Evolutionary conservation across 148 eudicot species (phyloP), one percentile per base, ranked within the genome.

Genomic region (Dianthus caryophyllus): DNA sequence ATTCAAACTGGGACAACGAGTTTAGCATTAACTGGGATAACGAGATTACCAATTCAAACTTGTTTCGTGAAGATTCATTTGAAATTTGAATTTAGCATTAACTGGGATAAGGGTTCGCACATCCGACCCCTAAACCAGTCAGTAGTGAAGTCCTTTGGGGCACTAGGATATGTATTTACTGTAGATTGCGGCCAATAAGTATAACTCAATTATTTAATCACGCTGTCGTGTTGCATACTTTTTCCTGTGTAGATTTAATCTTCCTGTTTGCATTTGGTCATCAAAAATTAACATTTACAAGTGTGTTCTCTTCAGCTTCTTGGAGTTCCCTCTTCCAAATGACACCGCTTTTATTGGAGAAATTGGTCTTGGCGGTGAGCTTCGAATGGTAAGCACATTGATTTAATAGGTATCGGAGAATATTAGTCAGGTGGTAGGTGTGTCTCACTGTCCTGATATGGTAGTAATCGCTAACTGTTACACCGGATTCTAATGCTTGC

Each of bases 351-450:
- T 95, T 76, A 83, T 95, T 73, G 99, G 96, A 77, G 99, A 95
- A 84, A 77, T 95, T 62, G 99, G 93, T 73, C 96, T 95, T 66
- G 91, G 84, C 67, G 99, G 99, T 29, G 99, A 95, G 85, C 87
- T 95, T 68, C 93, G 91, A 55, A 71, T 70, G 84, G 99, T 94
- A 77, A 71, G 88, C 63, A 29, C 70, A 22, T 41, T 9, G 1
- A 41, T 9, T 41, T 41, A 4, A 41, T 13, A 41, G 10, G 6
- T 5, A 9, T 41, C 7, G 47, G 12, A 22, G 43, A 24, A 0
- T 33, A 51, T 6, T 53, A 2, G n/a, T 47, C 51, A 14, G 5
- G n/a, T 14, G 51, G 51, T 47, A 47, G 18, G 51, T 47, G 18
- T 47, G 51, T 15, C 51, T 47, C 2, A 47, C 51, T 13, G 51